phyloP scores from a whole-genome alignment of 495 filamentous ascomycete species.

The Penicillium canariense region DNA sequence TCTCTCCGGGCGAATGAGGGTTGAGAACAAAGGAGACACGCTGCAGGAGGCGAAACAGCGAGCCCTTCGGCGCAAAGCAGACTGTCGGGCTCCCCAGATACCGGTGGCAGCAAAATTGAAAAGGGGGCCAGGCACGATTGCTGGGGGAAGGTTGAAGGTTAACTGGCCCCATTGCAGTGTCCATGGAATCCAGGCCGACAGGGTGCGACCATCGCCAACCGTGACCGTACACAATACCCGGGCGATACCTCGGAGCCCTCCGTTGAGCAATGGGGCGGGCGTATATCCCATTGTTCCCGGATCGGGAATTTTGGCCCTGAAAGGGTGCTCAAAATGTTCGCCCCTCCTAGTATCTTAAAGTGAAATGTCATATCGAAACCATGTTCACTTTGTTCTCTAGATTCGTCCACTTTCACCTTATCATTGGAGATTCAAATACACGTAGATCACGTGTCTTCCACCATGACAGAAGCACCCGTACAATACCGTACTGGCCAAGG shows the following conservation, averaged over 20 bases:
- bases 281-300: too few relatives aligned
- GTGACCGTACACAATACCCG: conserved; percentile 15
- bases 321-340: too few relatives aligned
- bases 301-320: too few relatives aligned
- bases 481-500: not conserved
- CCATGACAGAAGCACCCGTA: not conserved
- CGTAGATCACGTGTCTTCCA: not conserved
- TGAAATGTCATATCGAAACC: not conserved
- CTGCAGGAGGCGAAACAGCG: conserved; percentile 8
- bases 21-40: conserved; percentile 27
- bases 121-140: not conserved
- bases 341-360: not conserved
- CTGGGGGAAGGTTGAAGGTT: conserved; percentile 5
- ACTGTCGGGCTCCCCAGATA: not conserved
- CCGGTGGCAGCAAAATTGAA: not conserved
- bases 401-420: too few relatives aligned
- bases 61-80: not conserved
- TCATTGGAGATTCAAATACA: not conserved
- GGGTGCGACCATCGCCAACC: conserved; percentile 1
- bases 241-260: conserved; percentile 11
- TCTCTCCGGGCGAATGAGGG: conserved; percentile 31
- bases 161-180: conserved; percentile 7
- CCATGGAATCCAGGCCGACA: conserved; percentile 1
- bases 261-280: conserved; percentile 1
- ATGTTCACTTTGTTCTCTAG: too few relatives aligned